A percentile compares a stretch with the other conserved stretches of the same genome.
phyloP scores from a whole-genome alignment of 2,329 filamentous ascomycete species.

The Pseudogymnoascus sp. region DNA sequence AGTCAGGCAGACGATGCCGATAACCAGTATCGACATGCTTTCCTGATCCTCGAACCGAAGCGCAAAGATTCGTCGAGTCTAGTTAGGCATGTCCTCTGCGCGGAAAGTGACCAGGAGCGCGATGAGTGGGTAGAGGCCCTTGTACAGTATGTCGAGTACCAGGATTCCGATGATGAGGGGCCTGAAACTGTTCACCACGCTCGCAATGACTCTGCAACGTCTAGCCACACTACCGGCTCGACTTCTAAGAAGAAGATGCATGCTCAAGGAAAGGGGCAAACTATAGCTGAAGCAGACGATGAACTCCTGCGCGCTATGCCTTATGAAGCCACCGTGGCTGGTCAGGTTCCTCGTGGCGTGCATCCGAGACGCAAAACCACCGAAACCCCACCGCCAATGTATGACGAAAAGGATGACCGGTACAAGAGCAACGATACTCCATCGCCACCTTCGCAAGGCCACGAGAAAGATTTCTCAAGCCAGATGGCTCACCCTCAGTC shows the following conservation, averaged over 20 bases:
- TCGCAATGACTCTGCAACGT: constrained; percentile 34
- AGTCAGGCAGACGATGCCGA: constrained; percentile 69
- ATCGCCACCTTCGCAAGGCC: constrained; percentile 24
- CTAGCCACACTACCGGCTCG: constrained; percentile 29
- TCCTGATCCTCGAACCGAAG: constrained; percentile 90
- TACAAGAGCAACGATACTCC: constrained; percentile 25
- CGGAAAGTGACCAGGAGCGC: constrained; percentile 86
- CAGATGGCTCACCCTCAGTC: constrained; percentile 27
- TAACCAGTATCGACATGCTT: constrained; percentile 93
- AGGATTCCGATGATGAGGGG: constrained; percentile 52
- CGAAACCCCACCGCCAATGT: constrained; percentile 16
- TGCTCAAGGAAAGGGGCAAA: constrained; percentile 29
- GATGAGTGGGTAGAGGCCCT: constrained; percentile 91
- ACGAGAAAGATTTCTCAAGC: constrained; percentile 24
- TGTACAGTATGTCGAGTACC: constrained; percentile 78
- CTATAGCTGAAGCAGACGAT: constrained; percentile 32
- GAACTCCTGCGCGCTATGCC: constrained; percentile 29
- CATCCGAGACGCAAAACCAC: constrained; percentile 22
- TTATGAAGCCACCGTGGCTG: constrained; percentile 32
- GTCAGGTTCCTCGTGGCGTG: constrained; percentile 26
- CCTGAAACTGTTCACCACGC: constrained; percentile 29
- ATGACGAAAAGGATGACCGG: constrained; percentile 26
- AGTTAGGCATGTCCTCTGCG: constrained; percentile 89
- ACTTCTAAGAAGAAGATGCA: constrained; percentile 38
- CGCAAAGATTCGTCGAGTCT: constrained; percentile 85